Evolutionary conservation across 345 rosid genomes (phyloP).

Genomic region (Draba incana): DNA sequence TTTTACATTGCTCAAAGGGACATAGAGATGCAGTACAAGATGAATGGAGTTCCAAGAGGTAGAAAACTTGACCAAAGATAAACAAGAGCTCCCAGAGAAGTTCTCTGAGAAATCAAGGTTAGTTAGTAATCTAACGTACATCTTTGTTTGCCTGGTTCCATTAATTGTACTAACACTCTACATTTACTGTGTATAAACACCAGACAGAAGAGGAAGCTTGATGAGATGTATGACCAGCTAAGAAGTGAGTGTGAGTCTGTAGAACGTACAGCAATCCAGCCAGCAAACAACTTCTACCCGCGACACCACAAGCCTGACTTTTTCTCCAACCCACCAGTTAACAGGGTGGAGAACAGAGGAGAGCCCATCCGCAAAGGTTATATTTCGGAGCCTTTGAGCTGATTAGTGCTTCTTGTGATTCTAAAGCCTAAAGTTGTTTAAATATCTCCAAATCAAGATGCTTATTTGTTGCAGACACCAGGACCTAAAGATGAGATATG

Average conservation of each 20-base stretch:
- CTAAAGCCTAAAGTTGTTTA: constrained; percentile 37
- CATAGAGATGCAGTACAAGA: constrained; percentile 90
- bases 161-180: constrained; percentile 17
- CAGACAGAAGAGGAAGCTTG: constrained; percentile 98
- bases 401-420: constrained; percentile 25
- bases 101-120: constrained; percentile 92
- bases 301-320: constrained; percentile 69
- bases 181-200: constrained; percentile 22
- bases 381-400: constrained; percentile 10
- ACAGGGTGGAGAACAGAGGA: constrained; percentile 68
- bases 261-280: constrained; percentile 84
- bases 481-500: constrained; percentile 87
- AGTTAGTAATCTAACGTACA: constrained; percentile 33
- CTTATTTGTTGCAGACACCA: constrained; percentile 94
- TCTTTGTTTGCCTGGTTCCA: constrained; percentile 18
- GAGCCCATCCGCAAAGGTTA: constrained; percentile 71
- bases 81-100: constrained; percentile 93
- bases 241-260: constrained; percentile 73
- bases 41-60: constrained; percentile 87
- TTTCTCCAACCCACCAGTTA: constrained; percentile 62
- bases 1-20: constrained; percentile 88
- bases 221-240: constrained; percentile 96
- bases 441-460: constrained; percentile 61
- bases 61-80: constrained; percentile 84
- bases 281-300: constrained; percentile 62